phyloP scores from a whole-genome alignment of 2,329 filamentous ascomycete genomes.

The Zopfia rhizophila region DNA sequence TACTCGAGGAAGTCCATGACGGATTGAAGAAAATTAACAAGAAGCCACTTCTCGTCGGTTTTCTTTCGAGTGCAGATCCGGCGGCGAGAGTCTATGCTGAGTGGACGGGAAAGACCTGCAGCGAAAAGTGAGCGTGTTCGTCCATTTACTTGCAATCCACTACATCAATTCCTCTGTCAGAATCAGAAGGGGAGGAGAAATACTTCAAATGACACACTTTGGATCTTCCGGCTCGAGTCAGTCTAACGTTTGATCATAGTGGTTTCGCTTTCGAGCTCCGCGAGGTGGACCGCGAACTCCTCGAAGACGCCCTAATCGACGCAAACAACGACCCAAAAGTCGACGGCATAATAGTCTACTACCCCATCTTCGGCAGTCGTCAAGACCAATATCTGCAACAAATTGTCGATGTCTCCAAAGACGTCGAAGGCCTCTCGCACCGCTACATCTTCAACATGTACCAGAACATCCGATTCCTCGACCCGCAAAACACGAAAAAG shows the following conservation, averaged over 20 bases:
- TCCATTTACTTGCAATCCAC: slow-evolving; percentile 20
- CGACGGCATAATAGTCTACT: slow-evolving; percentile 97
- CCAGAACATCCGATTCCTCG: slow-evolving; percentile 95
- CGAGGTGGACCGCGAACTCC: slow-evolving; percentile 82
- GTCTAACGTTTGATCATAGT: slow-evolving; percentile 66
- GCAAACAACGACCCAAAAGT: slow-evolving; percentile 83
- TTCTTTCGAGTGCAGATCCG: slow-evolving; percentile 91
- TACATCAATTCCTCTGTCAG: too few relatives aligned
- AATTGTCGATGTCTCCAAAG: slow-evolving; percentile 88
- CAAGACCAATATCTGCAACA: slow-evolving; percentile 98
- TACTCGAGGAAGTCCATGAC: slow-evolving; percentile 81
- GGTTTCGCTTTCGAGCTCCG: slow-evolving; percentile 91
- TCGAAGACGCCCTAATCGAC: slow-evolving; percentile 87
- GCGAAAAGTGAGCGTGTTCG: slow-evolving; percentile 81
- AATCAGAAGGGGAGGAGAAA: too few relatives aligned
- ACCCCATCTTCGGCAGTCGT: slow-evolving; percentile 90
- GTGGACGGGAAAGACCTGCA: slow-evolving; percentile 96
- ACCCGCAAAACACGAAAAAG: slow-evolving; percentile 83
- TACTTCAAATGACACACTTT: too few relatives aligned
- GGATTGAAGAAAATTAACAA: slow-evolving; percentile 77
- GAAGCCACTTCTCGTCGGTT: slow-evolving; percentile 85
- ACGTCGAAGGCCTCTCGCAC: slow-evolving; percentile 94
- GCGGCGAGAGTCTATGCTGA: slow-evolving; percentile 94
- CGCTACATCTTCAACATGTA: slow-evolving; percentile 99
- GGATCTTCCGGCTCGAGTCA: too few relatives aligned